A percentile compares a stretch with the other conserved stretches of the same genome.
phyloP scores from a whole-genome alignment of 208 protist species.

The Trypanosoma cruzi region DNA sequence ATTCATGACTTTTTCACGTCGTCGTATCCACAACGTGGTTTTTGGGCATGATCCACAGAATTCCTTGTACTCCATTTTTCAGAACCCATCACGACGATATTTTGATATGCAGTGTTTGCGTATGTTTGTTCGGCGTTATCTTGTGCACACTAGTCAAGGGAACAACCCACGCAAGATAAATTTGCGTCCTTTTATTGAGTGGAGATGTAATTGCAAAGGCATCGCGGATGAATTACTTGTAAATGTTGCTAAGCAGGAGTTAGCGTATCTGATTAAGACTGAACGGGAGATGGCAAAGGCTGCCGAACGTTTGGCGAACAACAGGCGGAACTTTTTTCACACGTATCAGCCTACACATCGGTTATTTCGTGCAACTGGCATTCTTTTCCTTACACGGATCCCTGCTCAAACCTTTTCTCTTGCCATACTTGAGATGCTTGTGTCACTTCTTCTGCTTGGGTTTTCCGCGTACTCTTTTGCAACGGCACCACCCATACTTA shows the following conservation, averaged over 20 bases:
- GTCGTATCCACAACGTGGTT: constrained; percentile 69
- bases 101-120: constrained; percentile 88
- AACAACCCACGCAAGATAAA: constrained; percentile 71
- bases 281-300: constrained; percentile 54
- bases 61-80: constrained; percentile 68
- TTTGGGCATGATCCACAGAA: constrained; percentile 61
- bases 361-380: constrained; percentile 51
- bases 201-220: constrained; percentile 53
- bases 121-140: constrained; percentile 83
- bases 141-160: constrained; percentile 73
- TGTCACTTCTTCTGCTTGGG: constrained; percentile 33
- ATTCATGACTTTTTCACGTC: constrained; percentile 76
- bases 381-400: constrained; percentile 70
- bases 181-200: constrained; percentile 65
- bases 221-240: constrained; percentile 63
- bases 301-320: constrained; percentile 26
- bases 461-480: constrained; percentile 38
- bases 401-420: constrained; percentile 68
- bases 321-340: constrained; percentile 24
- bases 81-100: constrained; percentile 37
- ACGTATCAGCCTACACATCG: constrained; percentile 43
- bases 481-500: constrained; percentile 10
- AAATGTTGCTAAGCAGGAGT: constrained; percentile 56
- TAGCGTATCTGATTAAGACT: constrained; percentile 62
- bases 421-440: constrained; percentile 48